Percentiles rank a stretch among this genome's conserved stretches.
Evolutionary conservation across 2,329 filamentous ascomycete species (phyloP).

Genomic region (Tolypocladium inflatum): DNA sequence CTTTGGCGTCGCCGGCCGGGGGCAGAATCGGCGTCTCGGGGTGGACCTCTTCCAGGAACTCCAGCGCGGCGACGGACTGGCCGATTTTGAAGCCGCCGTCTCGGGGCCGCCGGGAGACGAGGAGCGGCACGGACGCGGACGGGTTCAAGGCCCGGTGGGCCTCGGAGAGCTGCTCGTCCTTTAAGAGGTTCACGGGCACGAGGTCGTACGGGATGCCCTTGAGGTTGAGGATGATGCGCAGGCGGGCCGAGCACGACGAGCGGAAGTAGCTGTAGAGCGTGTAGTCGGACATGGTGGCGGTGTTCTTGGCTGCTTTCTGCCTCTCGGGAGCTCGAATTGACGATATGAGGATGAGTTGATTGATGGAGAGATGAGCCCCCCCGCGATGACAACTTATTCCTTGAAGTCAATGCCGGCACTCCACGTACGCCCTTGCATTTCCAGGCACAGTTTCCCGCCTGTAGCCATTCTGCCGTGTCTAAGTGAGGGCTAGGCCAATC

Average conservation of each 20-base stretch:
- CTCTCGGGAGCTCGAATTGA: neutral
- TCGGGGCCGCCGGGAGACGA: slow-evolving; percentile 26
- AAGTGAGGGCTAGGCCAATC: neutral
- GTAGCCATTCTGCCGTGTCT: neutral
- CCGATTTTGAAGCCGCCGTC: slow-evolving; percentile 31
- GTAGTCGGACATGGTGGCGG: slow-evolving; percentile 14
- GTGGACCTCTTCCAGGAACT: slow-evolving; percentile 50
- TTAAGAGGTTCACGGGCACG: slow-evolving; percentile 42
- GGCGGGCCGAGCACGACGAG: slow-evolving; percentile 52
- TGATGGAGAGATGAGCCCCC: neutral
- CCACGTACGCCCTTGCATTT: neutral
- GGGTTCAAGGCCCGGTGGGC: slow-evolving; percentile 41
- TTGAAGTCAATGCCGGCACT: neutral
- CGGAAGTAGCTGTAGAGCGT: slow-evolving; percentile 51
- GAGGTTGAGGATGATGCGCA: slow-evolving; percentile 49
- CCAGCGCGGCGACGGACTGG: slow-evolving; percentile 50
- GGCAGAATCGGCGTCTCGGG: slow-evolving; percentile 38
- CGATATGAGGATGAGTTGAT: neutral
- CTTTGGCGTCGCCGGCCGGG: slow-evolving; percentile 27
- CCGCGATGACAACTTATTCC: neutral
- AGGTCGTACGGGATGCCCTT: slow-evolving; percentile 41
- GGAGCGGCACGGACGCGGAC: slow-evolving; percentile 43
- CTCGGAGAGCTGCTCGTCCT: slow-evolving; percentile 37
- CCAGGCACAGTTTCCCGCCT: neutral
- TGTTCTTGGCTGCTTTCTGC: neutral